These are phyloP conservation scores for Spathaspora passalidarum DNA, from an alignment of 805 yeast genomes.

Conservation along the genomic window DNA sequence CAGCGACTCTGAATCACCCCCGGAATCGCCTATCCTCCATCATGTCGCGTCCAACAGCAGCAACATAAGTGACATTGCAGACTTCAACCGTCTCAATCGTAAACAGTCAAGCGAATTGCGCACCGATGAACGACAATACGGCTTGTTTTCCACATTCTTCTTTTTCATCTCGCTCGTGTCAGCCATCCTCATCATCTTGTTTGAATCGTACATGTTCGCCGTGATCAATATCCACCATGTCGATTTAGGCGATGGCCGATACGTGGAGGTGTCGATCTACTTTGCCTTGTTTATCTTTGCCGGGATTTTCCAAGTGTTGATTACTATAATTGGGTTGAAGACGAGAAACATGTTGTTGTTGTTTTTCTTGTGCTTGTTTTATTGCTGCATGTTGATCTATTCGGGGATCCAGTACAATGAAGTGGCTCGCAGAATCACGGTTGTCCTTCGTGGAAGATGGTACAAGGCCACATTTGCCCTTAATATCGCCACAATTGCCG, in stretches of 20 bases:
- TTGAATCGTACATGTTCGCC: conserved; percentile 40
- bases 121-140: conserved; percentile 5
- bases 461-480: conserved; percentile 31
- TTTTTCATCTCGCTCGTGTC: conserved; percentile 28
- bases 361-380: conserved; percentile 37
- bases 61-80: background rate
- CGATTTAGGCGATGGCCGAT: conserved; percentile 13
- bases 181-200: conserved; percentile 30
- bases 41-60: background rate
- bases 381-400: conserved; percentile 42
- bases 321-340: conserved; percentile 36
- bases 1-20: background rate
- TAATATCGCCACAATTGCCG: conserved; percentile 41
- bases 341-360: conserved; percentile 39
- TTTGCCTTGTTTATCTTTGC: conserved; percentile 49
- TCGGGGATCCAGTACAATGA: conserved; percentile 47
- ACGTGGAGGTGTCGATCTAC: conserved; percentile 35
- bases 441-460: conserved; percentile 21
- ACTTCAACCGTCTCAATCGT: background rate
- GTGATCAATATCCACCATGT: conserved; percentile 32
- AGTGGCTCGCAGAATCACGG: conserved; percentile 22
- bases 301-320: conserved; percentile 37
- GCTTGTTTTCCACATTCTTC: conserved; percentile 12
- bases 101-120: background rate
- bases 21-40: conserved; percentile 1